Base-by-base conservation (phyloP, 305 asterid species). In the Coffea humblotiana region DNA sequence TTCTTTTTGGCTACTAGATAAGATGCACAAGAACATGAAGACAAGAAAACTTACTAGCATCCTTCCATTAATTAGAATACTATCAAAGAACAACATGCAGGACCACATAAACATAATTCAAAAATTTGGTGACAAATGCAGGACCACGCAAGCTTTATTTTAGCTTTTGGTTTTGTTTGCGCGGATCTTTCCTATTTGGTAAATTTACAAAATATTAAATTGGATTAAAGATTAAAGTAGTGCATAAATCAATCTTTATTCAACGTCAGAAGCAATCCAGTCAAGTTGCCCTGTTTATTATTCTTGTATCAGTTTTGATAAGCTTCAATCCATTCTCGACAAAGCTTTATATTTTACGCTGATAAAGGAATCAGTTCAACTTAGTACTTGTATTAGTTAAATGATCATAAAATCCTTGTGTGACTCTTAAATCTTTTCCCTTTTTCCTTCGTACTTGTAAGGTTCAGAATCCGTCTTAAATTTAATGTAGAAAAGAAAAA, bases 11-110 rank as follows among this genome's bases (percentile, higher is more conserved):
- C 19, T 58, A 51, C 48, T 58, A 67, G 71, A 54, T 75, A 74
- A 49, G 82, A 79, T 56, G 63, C 65, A 84, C 45, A 48, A 72
- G 82, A 65, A 78, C 79, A 85, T 75, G 76, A 82, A 83, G 91
- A 85, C 90, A 86, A 82, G 40, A 80, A 81, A 54, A 83, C 80
- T 86, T 83, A 73, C 85, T 56, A 78, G 16, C 29, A 4, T 73
- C 25, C 61, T 77, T 58, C 8, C 47, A 78, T 70, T 70, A 71
- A 40, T 2, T 3, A 35, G 1, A 61, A 27, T 8, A 3, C 45
- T 52, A 56, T 23, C 48, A 35, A 74, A 13, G 29, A 52, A 67
- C 58, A 48, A 23, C 45, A 78, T 67, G 74, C 45, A 78, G 73
- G 74, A 74, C 66, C 65, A 70, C 60, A 10, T 27, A 35, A 56